Base-by-base conservation (phyloP, 192 early-diverging fungal species). In the Coemansia sp. region DNA sequence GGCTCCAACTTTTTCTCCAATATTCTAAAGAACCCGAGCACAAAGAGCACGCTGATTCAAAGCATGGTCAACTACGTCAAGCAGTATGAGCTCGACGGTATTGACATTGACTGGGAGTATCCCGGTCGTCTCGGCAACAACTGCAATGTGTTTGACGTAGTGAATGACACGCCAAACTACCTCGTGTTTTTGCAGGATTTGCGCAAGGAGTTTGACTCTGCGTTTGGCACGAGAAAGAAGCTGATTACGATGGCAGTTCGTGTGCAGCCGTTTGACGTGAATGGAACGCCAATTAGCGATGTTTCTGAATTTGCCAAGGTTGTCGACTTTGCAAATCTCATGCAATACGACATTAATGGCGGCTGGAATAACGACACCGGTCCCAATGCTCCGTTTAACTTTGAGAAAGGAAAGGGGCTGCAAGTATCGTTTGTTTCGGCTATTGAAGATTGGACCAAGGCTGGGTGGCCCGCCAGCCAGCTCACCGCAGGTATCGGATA, bases 41-140 rank as follows among this genome's bases (percentile, higher is more conserved):
- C 74, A 4, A 82, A 88, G 39, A 84, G 66, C 50, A 83, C 64
- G 11, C 77, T 90, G 52, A 85, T 89, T 43, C 70, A 84, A 20
- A 85, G 83, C 62, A 89, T 87, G 54, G 56, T 89, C 54, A 66
- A 71, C 23, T 83, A 84, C 19, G 84, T 89, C 49, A 64, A 78
- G 50, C 67, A 65, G 29, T 80, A 87, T 43, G 60, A 73, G 7
- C 70, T 85, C 8, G 85, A 88, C 57, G 86, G 87, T 6, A 71
- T 82, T 12, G 90, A 93, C 65, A 84, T 91, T 59, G 91, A 91
- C 65, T 90, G 81, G 85, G 90, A 92, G 69, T 90, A 87, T 61
- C 90, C 85, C 2, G 83, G 83, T 2, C 67, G 82, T 14, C 45
- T 66, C 24, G 85, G 82, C 29, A 49, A 73, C 24, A 66, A 54